Evolutionary conservation across 2,329 filamentous ascomycete genomes (phyloP), one percentile per base, ranked within the genome.

Genomic region (Fusarium sp.): DNA sequence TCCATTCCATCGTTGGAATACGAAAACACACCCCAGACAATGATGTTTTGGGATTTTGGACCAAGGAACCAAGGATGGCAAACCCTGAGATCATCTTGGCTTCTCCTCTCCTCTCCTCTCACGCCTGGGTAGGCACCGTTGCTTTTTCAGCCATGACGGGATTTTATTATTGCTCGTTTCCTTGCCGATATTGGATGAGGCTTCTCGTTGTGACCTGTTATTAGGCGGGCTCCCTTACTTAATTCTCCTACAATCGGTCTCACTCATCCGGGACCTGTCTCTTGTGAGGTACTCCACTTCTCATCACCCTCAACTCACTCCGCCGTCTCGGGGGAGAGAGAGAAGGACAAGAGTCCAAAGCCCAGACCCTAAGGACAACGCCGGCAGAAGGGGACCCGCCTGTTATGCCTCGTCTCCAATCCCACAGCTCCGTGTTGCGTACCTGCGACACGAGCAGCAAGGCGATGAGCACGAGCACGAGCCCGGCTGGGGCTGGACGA

Each of bases 1-100:
- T 59, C 57, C 25, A 68, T 73, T 74, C 71, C 71, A 68, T 68
- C 71, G 58, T 47, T 65, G 32, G 57, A 66, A 73, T 74, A 72
- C 71, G 71, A 73, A 63, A 60, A 69, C 65, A 47, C 67, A 69
- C 35, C 35, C 40, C 57, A 59, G 20, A 52, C 47, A 52, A 7
- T 32, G 25, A 35, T 69, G 71, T 68, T 73, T 73, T 33, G 33
- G 32, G 61, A 59, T 45, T 45, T 25, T 10, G 43, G 30, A 32
- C 30, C 30, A 32, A 32, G 30, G 30, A 32, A 45, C 43, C 7
- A 45, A 45, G 43, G 43, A 52, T 52, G 47, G 27, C 11, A n/a
- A 52, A 52, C 47, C 47, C 47, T 30, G 25, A 52, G 59, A 69
- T 43, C 59, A 65, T 43, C 56, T 62, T 15, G 54, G 27, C 40